Percentiles rank a stretch among this genome's conserved stretches.
These are phyloP conservation scores for Auxenochlorella pyrenoidosa DNA, from an alignment of 139 green algal genomes.

Conservation along the genomic window DNA sequence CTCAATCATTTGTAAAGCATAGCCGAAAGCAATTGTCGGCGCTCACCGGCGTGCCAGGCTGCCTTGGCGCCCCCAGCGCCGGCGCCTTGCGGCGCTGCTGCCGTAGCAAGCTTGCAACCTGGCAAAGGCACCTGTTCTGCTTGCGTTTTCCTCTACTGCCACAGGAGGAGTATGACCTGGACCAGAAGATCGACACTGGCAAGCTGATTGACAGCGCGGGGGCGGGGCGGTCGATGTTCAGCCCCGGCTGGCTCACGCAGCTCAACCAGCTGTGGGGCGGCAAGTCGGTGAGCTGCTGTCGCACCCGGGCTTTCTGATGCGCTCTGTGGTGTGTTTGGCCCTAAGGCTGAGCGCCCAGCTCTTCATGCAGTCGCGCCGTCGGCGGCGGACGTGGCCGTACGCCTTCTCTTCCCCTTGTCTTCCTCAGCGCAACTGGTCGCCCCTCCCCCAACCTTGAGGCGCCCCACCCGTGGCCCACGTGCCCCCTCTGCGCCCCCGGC, in stretches of 20 bases:
- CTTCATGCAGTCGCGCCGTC: too few relatives aligned
- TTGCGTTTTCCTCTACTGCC: not conserved
- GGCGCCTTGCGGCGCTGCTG: not conserved
- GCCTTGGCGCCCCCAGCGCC: not conserved
- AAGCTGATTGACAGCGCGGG: slow-evolving; percentile 83
- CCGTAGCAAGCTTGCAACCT: too few relatives aligned
- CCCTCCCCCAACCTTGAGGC: not conserved
- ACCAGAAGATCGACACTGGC: slow-evolving; percentile 58
- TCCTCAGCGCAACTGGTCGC: too few relatives aligned
- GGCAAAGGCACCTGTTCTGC: too few relatives aligned
- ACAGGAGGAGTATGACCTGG: slow-evolving; percentile 56
- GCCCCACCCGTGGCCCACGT: not conserved
- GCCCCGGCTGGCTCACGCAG: slow-evolving; percentile 91
- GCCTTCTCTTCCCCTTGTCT: too few relatives aligned
- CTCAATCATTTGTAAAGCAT: not conserved
- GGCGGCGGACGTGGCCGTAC: too few relatives aligned
- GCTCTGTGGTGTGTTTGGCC: too few relatives aligned
- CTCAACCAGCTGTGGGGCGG: slow-evolving; percentile 90
- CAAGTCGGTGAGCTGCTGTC: slow-evolving; percentile 67
- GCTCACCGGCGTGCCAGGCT: not conserved
- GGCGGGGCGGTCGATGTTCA: slow-evolving; percentile 76
- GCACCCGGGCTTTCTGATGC: not conserved
- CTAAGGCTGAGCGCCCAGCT: too few relatives aligned
- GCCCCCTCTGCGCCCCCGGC: not conserved
- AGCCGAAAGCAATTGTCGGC: not conserved